Conservation (phyloP, 768 basidiomycete genomes). For the Suillus subluteus region DNA sequence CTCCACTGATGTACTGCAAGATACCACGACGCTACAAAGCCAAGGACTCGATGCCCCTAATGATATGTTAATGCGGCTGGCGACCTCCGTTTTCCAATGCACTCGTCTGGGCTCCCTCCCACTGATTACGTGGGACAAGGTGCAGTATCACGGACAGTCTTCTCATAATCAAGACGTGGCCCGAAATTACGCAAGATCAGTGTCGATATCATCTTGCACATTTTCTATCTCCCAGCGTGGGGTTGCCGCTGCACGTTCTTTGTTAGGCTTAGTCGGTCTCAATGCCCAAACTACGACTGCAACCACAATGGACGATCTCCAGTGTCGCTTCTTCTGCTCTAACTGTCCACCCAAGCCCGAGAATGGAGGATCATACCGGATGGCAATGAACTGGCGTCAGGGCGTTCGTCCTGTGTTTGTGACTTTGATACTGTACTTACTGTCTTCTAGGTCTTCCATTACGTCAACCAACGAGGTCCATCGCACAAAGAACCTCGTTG, state of each 20-base stretch:
- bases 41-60: neutral
- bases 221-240: neutral
- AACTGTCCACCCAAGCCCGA: neutral
- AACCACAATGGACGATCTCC: neutral
- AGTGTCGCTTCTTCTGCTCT: neutral
- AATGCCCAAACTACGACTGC: slow-evolving; percentile 2
- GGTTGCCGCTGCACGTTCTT: neutral
- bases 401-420: neutral
- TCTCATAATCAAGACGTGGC: neutral
- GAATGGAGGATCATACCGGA: neutral
- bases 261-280: neutral
- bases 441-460: slow-evolving; percentile 7
- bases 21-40: neutral
- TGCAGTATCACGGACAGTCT: neutral
- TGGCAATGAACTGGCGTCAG: slow-evolving; percentile 5
- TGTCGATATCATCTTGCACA: neutral
- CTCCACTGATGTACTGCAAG: neutral
- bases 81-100: slow-evolving; percentile 5
- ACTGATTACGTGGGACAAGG: neutral
- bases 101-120: neutral
- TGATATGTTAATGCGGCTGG: neutral
- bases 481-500: neutral
- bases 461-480: neutral
- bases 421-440: neutral
- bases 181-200: no score